phyloP scores from a whole-genome alignment of 2,329 filamentous ascomycete species.

The Aureobasidium sp. region DNA sequence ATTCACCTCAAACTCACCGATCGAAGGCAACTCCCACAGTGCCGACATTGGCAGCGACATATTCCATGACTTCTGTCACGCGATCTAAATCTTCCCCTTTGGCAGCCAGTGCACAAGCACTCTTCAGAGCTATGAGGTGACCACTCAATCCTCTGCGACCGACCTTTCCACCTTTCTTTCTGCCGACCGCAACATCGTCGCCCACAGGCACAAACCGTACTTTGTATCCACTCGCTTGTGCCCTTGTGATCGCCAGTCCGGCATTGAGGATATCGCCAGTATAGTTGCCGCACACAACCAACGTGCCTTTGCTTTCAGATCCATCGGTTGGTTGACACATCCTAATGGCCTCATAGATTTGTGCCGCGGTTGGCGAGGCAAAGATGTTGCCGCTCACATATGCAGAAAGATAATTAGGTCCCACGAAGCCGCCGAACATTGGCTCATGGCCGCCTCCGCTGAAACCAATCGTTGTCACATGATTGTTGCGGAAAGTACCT shows the following conservation, averaged over 20 bases:
- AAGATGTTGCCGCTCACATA: slow-evolving; percentile 58
- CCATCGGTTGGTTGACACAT: slow-evolving; percentile 42
- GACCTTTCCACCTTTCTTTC: slow-evolving; percentile 48
- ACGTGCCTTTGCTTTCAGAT: slow-evolving; percentile 33
- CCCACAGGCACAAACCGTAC: slow-evolving; percentile 55
- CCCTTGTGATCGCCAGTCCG: slow-evolving; percentile 53
- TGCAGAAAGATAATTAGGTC: slow-evolving; percentile 53
- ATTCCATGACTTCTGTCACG: slow-evolving; percentile 32
- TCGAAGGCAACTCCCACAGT: slow-evolving; percentile 31
- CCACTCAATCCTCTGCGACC: slow-evolving; percentile 56
- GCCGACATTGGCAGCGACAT: slow-evolving; percentile 30
- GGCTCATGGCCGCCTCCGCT: slow-evolving; percentile 44
- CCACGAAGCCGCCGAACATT: slow-evolving; percentile 59
- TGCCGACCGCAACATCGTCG: slow-evolving; percentile 59
- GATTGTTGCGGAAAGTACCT: slow-evolving; percentile 23
- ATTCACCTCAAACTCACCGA: slow-evolving; percentile 20
- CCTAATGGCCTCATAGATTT: slow-evolving; percentile 54
- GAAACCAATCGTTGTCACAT: slow-evolving; percentile 32
- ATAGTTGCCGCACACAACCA: slow-evolving; percentile 59
- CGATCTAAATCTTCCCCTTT: slow-evolving; percentile 26
- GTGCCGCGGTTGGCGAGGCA: slow-evolving; percentile 55
- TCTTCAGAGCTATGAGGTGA: slow-evolving; percentile 53
- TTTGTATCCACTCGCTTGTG: slow-evolving; percentile 46
- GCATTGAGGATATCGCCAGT: slow-evolving; percentile 59
- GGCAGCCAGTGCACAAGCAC: slow-evolving; percentile 49